Evolutionary conservation across 306 rosid species (phyloP).

Genomic region (Calophaca sinica): DNA sequence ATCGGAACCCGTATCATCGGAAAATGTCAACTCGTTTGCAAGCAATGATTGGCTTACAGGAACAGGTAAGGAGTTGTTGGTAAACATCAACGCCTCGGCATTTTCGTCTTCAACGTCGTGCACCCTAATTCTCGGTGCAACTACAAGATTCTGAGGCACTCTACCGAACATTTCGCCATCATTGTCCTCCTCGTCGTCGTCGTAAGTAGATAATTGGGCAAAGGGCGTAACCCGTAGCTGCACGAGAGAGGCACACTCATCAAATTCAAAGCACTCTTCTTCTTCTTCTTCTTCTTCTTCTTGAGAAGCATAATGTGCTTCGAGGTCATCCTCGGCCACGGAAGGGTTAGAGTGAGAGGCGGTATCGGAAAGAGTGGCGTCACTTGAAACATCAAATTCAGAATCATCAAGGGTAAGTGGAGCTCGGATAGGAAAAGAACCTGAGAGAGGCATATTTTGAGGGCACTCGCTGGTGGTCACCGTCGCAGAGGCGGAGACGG

Average conservation of each 20-base stretch:
- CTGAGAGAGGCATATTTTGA: slow-evolving; percentile 42
- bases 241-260: slow-evolving; percentile 16
- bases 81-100: not conserved
- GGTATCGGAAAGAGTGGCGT: slow-evolving; percentile 42
- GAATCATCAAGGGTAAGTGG: slow-evolving; percentile 64
- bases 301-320: slow-evolving; percentile 22
- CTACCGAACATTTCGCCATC: slow-evolving; percentile 17
- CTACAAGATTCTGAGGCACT: slow-evolving; percentile 31
- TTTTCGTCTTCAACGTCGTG: slow-evolving; percentile 41
- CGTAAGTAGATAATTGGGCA: slow-evolving; percentile 63
- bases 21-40: not conserved
- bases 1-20: not conserved
- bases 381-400: slow-evolving; percentile 46
- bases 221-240: slow-evolving; percentile 56
- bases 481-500: not conserved
- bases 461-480: not conserved
- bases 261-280: slow-evolving; percentile 28
- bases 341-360: slow-evolving; percentile 47
- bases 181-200: slow-evolving; percentile 42
- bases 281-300: slow-evolving; percentile 39
- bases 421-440: slow-evolving; percentile 64
- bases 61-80: too few species aligned
- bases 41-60: too few species aligned
- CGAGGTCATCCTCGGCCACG: slow-evolving; percentile 39
- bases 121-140: slow-evolving; percentile 46